Base-by-base conservation (phyloP, 2,329 filamentous ascomycete genomes). In the Drechslerella stenobrocha region DNA sequence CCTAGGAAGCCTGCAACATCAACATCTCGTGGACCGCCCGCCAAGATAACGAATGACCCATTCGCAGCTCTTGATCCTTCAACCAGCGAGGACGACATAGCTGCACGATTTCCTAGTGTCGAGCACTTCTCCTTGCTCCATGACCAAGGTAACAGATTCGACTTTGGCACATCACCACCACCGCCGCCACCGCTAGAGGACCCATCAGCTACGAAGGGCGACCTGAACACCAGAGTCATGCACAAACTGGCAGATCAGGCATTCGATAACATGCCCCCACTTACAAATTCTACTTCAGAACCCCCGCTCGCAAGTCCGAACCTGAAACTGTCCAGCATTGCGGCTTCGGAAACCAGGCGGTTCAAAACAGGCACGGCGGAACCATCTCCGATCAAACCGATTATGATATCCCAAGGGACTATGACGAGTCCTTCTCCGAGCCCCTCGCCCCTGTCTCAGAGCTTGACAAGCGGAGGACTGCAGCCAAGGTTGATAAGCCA, bases 61-160 rank as follows among this genome's bases (percentile, higher is more conserved):
- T 98, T 97, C 75, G 90, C 90, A 15, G 90, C 89, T 0, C 81
- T 98, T 23, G 93, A 98, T 75, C 82, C 87, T 1, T 85, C 82
- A 59, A 78, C 81, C 30, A 80, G 81, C 13, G 70, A 70, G 1
- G 93, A 97, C 71, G 92, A 97, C 74, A 79, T 96, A 23, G 90
- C 92, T 0, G 82, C 84, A 24, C 84, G 88, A 52, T 98, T 96
- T 72, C 93, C 93, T 0, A 91, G 89, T 3, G 80, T 98, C 22
- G 91, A 97, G 73, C 89, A 97, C 72, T 98, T 98, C 74, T 87
- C 92, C 2, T 80, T 98, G 15, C 79, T 96, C 44, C 90, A 95
- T 72, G 90, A 97, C 70, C 84, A 88, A 69, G 88, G 88, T 2
- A 78, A 84, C 67, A 91, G 89, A 65, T 96, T 96, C 73, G 86